Evolutionary conservation across 2,329 filamentous ascomycete species (phyloP).

Genomic region (Claviceps pusilla): DNA sequence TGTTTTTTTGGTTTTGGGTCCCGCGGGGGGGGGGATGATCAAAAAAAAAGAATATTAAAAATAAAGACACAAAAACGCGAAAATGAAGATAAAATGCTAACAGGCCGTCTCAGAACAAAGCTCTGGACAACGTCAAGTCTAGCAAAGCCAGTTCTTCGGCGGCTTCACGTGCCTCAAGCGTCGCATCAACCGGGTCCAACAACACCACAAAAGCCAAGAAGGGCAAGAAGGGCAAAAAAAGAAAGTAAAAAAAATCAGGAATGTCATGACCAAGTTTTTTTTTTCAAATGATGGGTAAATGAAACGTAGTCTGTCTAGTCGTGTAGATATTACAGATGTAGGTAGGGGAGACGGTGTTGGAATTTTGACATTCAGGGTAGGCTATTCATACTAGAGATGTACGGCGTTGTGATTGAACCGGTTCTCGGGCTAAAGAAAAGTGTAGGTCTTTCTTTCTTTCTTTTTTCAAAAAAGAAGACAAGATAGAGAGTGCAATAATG

Average conservation of each 20-base stretch:
- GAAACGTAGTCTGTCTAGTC: background rate
- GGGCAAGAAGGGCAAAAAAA: constrained; percentile 21
- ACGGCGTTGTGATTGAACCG: constrained; percentile 7
- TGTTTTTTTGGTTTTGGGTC: no score
- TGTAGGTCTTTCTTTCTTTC: background rate
- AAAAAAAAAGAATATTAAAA: background rate
- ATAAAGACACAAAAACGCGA: background rate
- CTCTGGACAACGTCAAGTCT: constrained; percentile 73
- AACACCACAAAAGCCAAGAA: constrained; percentile 33
- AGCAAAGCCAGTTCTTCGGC: constrained; percentile 63
- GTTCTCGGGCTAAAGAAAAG: background rate
- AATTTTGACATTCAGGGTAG: background rate
- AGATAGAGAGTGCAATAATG: no score
- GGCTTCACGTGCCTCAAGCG: constrained; percentile 76
- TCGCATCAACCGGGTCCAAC: constrained; percentile 55
- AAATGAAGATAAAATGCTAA: background rate
- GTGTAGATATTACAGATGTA: background rate
- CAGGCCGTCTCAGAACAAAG: constrained; percentile 58
- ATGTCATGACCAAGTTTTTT: background rate
- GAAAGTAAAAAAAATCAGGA: constrained; percentile 12
- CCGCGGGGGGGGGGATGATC: no score
- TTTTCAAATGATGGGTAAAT: background rate
- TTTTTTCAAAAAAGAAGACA: no score
- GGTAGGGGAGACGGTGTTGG: background rate
- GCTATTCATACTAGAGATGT: background rate